Evolutionary conservation across 306 rosid genomes (phyloP).

Genomic region (Trifolium dubium): DNA sequence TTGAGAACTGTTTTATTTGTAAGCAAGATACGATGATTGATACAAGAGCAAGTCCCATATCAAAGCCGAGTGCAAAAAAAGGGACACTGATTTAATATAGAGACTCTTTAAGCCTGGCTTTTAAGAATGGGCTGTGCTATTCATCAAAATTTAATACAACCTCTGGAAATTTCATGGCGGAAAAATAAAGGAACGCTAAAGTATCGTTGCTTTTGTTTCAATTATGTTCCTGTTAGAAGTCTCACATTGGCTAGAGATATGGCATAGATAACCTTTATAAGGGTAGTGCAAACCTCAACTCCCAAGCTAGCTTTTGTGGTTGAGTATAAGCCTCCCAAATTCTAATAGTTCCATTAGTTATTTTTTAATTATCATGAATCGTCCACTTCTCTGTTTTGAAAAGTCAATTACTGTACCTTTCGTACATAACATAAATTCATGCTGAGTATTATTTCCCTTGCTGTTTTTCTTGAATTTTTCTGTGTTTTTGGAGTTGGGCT

Average conservation of each 20-base stretch:
- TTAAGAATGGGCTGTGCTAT: background rate
- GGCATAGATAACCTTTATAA: too few species aligned
- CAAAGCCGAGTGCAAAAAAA: background rate
- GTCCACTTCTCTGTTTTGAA: conserved; percentile 14
- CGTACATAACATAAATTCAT: conserved; percentile 22
- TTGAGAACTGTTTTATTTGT: background rate
- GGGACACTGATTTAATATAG: conserved; percentile 14
- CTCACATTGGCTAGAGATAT: too few species aligned
- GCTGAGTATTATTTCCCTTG: conserved; percentile 12
- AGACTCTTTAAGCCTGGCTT: background rate
- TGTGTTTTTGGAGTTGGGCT: conserved; percentile 30
- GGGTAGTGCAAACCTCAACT: too few species aligned
- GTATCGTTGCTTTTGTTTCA: conserved; percentile 11
- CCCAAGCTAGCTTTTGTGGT: too few species aligned
- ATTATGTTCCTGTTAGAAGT: background rate
- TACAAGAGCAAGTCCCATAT: background rate
- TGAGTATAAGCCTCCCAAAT: too few species aligned
- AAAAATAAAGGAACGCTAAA: conserved; percentile 22
- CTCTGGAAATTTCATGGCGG: background rate
- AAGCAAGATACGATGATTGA: background rate
- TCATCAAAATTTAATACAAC: background rate
- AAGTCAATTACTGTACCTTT: conserved; percentile 35
- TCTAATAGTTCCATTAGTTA: background rate
- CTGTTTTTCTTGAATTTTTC: conserved; percentile 34
- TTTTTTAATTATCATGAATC: conserved; percentile 4